phyloP scores from a whole-genome alignment of 805 yeast species.

The Kregervanrija pseudodelftensis region DNA sequence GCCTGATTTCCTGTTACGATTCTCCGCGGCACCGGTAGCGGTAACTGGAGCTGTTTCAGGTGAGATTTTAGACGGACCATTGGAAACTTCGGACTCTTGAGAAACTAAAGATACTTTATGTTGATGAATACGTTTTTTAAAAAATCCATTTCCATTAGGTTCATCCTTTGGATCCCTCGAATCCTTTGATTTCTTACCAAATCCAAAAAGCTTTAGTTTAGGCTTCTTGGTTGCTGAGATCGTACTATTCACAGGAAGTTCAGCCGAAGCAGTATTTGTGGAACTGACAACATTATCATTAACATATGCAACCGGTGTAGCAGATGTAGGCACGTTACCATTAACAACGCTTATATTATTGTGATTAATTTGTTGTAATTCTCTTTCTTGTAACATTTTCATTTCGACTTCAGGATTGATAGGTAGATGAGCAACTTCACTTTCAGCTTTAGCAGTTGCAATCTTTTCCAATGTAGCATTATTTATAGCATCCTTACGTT shows the following conservation, averaged over 20 bases:
- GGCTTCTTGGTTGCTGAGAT: too few relatives aligned
- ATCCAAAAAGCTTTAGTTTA: constrained; percentile 6
- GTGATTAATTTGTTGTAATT: not conserved
- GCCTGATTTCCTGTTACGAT: too few relatives aligned
- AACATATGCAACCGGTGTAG: too few relatives aligned
- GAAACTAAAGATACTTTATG: constrained; percentile 4
- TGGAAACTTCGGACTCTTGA: constrained; percentile 1
- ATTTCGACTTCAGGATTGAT: constrained; percentile 6
- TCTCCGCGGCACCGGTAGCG: too few relatives aligned
- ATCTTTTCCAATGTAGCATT: not conserved
- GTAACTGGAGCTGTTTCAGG: too few relatives aligned
- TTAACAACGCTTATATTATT: too few relatives aligned
- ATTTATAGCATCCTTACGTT: constrained; percentile 17
- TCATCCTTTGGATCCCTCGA: not conserved
- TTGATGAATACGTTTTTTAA: not conserved
- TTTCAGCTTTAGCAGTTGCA: constrained; percentile 10
- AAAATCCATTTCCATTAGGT: too few relatives aligned
- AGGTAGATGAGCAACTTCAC: constrained; percentile 5
- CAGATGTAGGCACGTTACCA: too few relatives aligned
- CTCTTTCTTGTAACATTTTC: constrained; percentile 1
- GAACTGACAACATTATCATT: too few relatives aligned
- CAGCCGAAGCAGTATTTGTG: not conserved
- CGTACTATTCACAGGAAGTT: not conserved
- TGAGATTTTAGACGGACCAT: not conserved
- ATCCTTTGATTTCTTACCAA: constrained; percentile 2